These are phyloP conservation scores for Mariannaea sp. DNA, from an alignment of 2,329 filamentous ascomycete species.

Conservation along the genomic window DNA sequence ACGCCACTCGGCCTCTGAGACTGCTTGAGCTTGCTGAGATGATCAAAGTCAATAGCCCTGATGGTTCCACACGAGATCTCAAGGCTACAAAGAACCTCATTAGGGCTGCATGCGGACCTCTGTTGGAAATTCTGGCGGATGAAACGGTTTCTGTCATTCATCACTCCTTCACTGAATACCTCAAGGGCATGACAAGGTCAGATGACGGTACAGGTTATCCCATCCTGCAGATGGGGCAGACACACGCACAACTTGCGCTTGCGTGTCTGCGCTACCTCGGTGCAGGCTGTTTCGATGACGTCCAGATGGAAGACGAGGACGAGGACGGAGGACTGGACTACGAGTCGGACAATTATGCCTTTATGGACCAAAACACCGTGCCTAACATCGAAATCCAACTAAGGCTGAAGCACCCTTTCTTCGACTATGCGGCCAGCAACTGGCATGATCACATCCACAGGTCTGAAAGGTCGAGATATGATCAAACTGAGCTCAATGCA, in stretches of 20 bases:
- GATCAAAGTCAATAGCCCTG: not conserved
- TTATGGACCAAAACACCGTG: not conserved
- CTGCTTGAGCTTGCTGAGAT: slow-evolving; percentile 47
- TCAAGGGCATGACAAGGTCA: slow-evolving; percentile 23
- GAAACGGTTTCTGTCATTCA: slow-evolving; percentile 53
- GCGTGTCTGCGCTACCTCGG: slow-evolving; percentile 20
- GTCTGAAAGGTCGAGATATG: slow-evolving; percentile 25
- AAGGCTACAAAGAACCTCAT: slow-evolving; percentile 45
- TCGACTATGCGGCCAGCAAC: slow-evolving; percentile 38
- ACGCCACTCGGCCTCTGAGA: slow-evolving; percentile 48
- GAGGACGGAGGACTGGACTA: too few relatives aligned
- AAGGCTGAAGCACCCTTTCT: slow-evolving; percentile 34
- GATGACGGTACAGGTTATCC: not conserved
- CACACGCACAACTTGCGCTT: slow-evolving; percentile 4
- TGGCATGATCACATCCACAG: slow-evolving; percentile 38
- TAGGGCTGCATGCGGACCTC: slow-evolving; percentile 48
- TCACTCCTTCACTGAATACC: slow-evolving; percentile 55
- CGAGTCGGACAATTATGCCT: not conserved
- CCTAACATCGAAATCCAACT: slow-evolving; percentile 3
- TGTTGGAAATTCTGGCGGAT: slow-evolving; percentile 52
- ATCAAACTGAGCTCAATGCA: slow-evolving; percentile 21
- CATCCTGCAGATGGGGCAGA: not conserved
- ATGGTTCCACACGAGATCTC: slow-evolving; percentile 17
- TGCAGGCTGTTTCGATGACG: slow-evolving; percentile 9
- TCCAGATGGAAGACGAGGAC: not conserved